Base-by-base conservation (phyloP, 2,329 filamentous ascomycete genomes). In the Sarocladium kiliense region DNA sequence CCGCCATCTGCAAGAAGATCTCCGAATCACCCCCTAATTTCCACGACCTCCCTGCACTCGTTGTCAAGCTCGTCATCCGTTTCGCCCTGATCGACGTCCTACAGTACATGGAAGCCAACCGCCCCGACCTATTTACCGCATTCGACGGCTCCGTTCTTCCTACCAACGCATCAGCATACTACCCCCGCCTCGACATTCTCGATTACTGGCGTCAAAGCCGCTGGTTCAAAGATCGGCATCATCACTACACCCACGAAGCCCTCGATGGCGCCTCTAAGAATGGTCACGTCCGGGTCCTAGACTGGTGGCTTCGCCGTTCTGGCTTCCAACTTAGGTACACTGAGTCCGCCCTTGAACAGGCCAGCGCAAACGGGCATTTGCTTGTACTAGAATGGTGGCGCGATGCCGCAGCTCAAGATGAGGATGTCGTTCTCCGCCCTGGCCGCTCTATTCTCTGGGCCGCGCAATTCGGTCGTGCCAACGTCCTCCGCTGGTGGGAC, bases 361-460 rank as follows among this genome's bases (percentile, higher is more conserved):
- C 93, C 27, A 93, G 88, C 57, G 86, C 86, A 3, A 87, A 90
- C 64, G 91, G 92, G 7, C 88, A 94, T 60, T 78, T 96, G n/a
- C 75, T 84, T 6, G 91, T 97, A 1, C 79, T 97, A 1, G 87
- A 95, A 63, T 97, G 93, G 93, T 97, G 93, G 93, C 89, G 89
- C 62, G 81, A 87, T 57, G 85, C 86, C 0, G 82, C 81, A 12
- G 72, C 77, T 14, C 78, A 81, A 54, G 79, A 86, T 63, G 78
- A 86, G 42, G 71, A 71, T 1, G 74, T 84, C 51, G 73, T 78
- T 5, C 77, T 95, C 14, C 91, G 92, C 62, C 88, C 92, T 0
- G 92, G 92, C 41, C 91, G 94, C 64, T 88, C 89, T 25, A 85
- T 96, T 18, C 81, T 92, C 6, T 87, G 87, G 60, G 92, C 92